Percentiles rank a stretch among this genome's conserved stretches.
Conservation (phyloP, 108 stramenopile species). For the Nannochloropsis oceanica region DNA sequence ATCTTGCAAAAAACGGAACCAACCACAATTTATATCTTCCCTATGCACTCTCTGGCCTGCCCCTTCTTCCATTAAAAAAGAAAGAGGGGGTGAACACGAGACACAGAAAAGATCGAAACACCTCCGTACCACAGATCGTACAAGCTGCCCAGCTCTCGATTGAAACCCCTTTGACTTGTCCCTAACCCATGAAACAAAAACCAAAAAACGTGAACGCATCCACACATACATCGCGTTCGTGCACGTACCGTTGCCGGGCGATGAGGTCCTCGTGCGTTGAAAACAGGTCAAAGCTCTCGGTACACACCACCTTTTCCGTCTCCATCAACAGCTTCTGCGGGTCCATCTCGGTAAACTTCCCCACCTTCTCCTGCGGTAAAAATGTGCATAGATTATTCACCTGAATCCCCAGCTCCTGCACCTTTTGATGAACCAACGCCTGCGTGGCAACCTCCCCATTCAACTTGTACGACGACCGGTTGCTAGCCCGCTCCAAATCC, state of each 20-base stretch:
- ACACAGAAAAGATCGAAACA: no score
- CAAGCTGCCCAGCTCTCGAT: no score
- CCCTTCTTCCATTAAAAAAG: no score
- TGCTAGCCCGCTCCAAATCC: slow-evolving; percentile 5
- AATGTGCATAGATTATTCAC: slow-evolving; percentile 90
- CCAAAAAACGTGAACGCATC: no score
- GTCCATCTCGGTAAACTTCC: slow-evolving; percentile 64
- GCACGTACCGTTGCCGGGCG: background rate
- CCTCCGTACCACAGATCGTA: no score
- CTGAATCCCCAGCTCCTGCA: slow-evolving; percentile 51
- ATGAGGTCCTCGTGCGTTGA: slow-evolving; percentile 55
- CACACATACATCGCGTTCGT: background rate
- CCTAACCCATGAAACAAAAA: no score
- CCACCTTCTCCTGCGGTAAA: slow-evolving; percentile 85
- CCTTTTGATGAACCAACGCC: slow-evolving; percentile 31
- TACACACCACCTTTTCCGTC: slow-evolving; percentile 58
- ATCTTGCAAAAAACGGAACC: no score
- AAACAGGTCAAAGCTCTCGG: slow-evolving; percentile 39
- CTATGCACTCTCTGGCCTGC: no score
- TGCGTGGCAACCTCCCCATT: slow-evolving; percentile 33
- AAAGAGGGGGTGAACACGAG: no score
- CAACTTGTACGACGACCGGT: slow-evolving; percentile 33
- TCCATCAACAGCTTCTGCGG: slow-evolving; percentile 57
- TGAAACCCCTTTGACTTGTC: no score
- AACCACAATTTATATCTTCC: no score